Conservation (phyloP, 768 basidiomycete genomes). For the Boletus eberwhitei region DNA sequence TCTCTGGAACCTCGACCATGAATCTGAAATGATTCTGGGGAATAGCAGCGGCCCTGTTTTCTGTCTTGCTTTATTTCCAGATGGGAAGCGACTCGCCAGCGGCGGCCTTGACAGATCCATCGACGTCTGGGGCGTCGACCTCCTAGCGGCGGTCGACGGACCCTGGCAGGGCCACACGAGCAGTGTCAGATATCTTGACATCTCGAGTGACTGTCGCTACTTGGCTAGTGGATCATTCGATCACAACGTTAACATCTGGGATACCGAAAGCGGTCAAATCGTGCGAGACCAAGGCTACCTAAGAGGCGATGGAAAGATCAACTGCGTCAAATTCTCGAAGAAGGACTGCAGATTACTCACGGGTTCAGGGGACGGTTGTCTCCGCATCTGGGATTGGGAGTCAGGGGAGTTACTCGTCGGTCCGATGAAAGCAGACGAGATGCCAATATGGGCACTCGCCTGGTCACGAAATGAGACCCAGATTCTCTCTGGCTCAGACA, state of each 20-base stretch:
- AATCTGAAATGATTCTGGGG: constrained; percentile 24
- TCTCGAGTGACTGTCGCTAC: constrained; percentile 29
- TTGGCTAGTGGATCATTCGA: constrained; percentile 30
- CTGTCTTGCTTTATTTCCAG: constrained; percentile 26
- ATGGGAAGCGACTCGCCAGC: constrained; percentile 26
- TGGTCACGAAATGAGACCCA: constrained; percentile 31
- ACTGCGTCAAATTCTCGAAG: constrained; percentile 27
- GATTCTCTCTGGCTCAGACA: constrained; percentile 23
- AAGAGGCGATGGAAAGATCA: constrained; percentile 24
- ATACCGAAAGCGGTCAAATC: constrained; percentile 25
- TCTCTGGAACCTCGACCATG: constrained; percentile 27
- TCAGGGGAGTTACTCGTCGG: constrained; percentile 26
- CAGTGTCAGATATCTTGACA: constrained; percentile 29
- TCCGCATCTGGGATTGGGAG: constrained; percentile 29
- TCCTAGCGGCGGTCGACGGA: constrained; percentile 9
- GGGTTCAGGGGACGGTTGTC: constrained; percentile 28
- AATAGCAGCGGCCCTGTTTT: constrained; percentile 22
- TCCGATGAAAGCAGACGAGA: constrained; percentile 20
- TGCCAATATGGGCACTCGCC: constrained; percentile 28
- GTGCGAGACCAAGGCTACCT: constrained; percentile 23
- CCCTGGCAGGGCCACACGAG: constrained; percentile 25
- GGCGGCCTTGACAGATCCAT: constrained; percentile 31
- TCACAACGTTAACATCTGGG: constrained; percentile 31
- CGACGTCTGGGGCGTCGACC: constrained; percentile 31
- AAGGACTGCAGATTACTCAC: constrained; percentile 26